phyloP scores from a whole-genome alignment of 305 asterid genomes.

The Ilex paraguariensis region DNA sequence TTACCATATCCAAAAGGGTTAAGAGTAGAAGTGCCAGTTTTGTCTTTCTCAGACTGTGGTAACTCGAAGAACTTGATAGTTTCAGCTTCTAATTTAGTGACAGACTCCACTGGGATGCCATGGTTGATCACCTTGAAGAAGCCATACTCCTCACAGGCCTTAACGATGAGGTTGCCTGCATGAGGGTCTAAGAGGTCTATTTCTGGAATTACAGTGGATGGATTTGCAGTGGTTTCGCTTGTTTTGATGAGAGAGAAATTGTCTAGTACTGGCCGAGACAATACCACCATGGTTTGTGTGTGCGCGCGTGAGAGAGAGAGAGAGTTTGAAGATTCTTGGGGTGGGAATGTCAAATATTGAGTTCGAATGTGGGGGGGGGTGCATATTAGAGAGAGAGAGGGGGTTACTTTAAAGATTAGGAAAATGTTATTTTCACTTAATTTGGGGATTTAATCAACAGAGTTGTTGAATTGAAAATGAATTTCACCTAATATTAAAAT shows the following conservation, averaged over 20 bases:
- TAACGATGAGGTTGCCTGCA: conserved; percentile 11
- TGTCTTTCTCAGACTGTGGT: conserved; percentile 26
- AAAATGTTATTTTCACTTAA: too few relatives aligned
- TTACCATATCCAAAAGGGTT: conserved; percentile 38
- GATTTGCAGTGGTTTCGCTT: conserved; percentile 20
- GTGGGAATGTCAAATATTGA: too few relatives aligned
- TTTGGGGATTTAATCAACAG: too few relatives aligned
- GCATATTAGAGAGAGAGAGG: too few relatives aligned
- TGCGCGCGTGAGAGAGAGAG: background rate
- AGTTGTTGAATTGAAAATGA: too few relatives aligned
- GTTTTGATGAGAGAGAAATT: conserved; percentile 18
- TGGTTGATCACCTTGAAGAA: conserved; percentile 39
- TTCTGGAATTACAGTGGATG: conserved; percentile 16
- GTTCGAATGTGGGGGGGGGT: too few relatives aligned
- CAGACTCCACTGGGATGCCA: conserved; percentile 26
- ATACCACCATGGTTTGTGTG: conserved; percentile 24
- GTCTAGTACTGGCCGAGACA: conserved; percentile 21
- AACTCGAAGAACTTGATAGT: conserved; percentile 27
- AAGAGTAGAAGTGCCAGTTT: conserved; percentile 15
- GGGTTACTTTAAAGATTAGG: too few relatives aligned
- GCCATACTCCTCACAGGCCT: conserved; percentile 35
- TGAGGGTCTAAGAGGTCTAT: conserved; percentile 18
- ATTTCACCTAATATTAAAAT: too few relatives aligned
- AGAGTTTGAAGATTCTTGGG: background rate
- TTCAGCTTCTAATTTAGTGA: conserved; percentile 24